Base-by-base conservation (phyloP, 176 grass and related monocot genomes). In the Thinopyrum elongatum region DNA sequence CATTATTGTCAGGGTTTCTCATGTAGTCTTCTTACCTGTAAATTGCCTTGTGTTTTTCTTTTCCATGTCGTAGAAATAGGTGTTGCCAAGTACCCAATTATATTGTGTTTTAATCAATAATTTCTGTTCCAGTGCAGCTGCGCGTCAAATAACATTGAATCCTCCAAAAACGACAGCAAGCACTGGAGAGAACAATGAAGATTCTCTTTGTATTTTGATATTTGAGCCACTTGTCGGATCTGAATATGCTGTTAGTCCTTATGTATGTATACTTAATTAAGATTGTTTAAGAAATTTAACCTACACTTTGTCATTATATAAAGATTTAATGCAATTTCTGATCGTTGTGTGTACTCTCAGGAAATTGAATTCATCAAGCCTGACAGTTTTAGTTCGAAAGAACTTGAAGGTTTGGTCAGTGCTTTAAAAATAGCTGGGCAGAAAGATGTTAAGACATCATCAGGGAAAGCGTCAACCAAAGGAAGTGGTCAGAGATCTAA, bases 321-420 rank as follows among this genome's bases (percentile, higher is more conserved):
- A 53, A 14, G 13, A 55, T 25, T 27, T 34, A 36, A 61, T 49
- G 35, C 31, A 26, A 81, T 60, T 57, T 11, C 33, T 77, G 44
- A 64, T 75, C 1, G 2, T 53, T 83, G 26, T 75, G 69, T 74
- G 60, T 36, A 66, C 66, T 81, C 84, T 70, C 79, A 97, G 92
- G 95, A 90, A 81, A 84, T 97, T 79, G 90, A 95, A 82, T 97
- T 95, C 79, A 97, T 97, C 74, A 97, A 95, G 46, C 70, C 31
- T 64, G 92, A 85, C 2, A 90, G 76, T 59, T 93, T 95, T 67
- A 97, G 65, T 87, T 86, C 78, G 42, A 91, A 88, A 86, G 95
- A 97, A 80, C 90, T 97, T 79, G 92, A 95, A 86, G 90, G 92
- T 63, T 65, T 97, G 63, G 65, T 89, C 71, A 91, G 90, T 30